Base-by-base conservation (phyloP, 192 early-diverging fungal genomes). In the Dissophora globulifera region DNA sequence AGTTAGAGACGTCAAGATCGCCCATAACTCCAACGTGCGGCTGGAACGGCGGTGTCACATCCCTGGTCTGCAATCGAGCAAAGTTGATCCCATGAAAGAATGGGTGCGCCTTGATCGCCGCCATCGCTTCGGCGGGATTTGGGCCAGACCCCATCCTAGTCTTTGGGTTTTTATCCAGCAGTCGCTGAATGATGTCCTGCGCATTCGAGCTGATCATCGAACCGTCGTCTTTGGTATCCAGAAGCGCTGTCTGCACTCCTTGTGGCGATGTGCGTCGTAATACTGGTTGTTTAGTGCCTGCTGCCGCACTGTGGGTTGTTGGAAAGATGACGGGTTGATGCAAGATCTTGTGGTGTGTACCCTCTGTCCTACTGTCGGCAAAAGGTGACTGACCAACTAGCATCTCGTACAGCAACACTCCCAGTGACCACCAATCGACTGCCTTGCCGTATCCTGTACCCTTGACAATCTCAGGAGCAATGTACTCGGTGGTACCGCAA, bases 401-500 rank as follows among this genome's bases (percentile, higher is more conserved):
- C 66, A 90, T 82, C 68, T 91, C 93, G 56, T 91, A 94, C 22
- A 93, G 78, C 42, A 94, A 68, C 48, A 94, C 90, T 10, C 93
- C 93, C 9, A 94, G 76, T 11, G 89, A 84, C 91, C 92, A 94
- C 93, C 92, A 94, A 49, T 94, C 93, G 8, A 94, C 89, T 0
- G 87, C 81, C 51, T 90, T 84, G 11, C 83, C 84, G 56, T 94
- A 94, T 11, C 89, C 87, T 30, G 87, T 72, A 4, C 88, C 86
- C n/a, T 78, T 72, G 17, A 94, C 67, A 19, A 94, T 89, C 78
- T 94, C 93, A 9, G 95, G 96, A 1, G 96, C 96, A 54, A 97
- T 85, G 66, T 95, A 95, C 55, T 91, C 89, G 2, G 92, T 89
- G 13, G 93, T 97, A 38, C 94, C 95, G 71, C 94, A 95, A 71